phyloP scores from a whole-genome alignment of 2,329 filamentous ascomycete species.

The Colletotrichum limetticola region DNA sequence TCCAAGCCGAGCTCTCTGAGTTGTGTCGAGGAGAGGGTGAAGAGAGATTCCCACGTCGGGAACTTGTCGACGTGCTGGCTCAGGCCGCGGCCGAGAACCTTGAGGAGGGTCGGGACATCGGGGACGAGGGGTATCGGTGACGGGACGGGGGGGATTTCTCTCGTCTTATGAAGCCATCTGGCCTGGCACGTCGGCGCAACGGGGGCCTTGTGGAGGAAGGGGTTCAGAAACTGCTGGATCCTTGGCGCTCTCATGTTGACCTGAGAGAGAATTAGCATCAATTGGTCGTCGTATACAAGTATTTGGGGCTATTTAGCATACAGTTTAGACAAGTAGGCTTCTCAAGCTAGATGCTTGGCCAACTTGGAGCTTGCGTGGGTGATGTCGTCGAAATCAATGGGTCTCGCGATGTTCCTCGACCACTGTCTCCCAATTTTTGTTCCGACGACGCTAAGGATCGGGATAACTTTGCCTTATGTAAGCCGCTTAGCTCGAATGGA shows the following conservation, averaged over 20 bases:
- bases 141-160: constrained; percentile 61
- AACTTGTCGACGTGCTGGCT: constrained; percentile 87
- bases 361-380: constrained; percentile 18
- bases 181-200: constrained; percentile 47
- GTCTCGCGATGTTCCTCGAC: constrained; percentile 25
- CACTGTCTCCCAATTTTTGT: constrained; percentile 30
- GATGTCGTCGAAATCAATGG: constrained; percentile 9
- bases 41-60: constrained; percentile 89
- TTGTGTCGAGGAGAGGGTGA: constrained; percentile 81
- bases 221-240: constrained; percentile 30
- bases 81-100: constrained; percentile 88
- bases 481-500: neutral
- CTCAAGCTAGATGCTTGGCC: neutral
- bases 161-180: constrained; percentile 56
- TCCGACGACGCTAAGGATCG: constrained; percentile 24
- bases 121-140: constrained; percentile 86
- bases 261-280: constrained; percentile 10
- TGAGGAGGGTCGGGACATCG: constrained; percentile 86
- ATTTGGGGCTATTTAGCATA: neutral
- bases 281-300: neutral
- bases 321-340: neutral
- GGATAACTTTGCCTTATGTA: constrained; percentile 24
- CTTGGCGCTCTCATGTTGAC: constrained; percentile 35
- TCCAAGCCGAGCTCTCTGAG: constrained; percentile 88
- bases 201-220: constrained; percentile 36